A percentile compares a stretch with the other conserved stretches of the same genome.
These are phyloP conservation scores for Hibiscus trionum DNA, from an alignment of 345 rosid genomes.

Conservation along the genomic window DNA sequence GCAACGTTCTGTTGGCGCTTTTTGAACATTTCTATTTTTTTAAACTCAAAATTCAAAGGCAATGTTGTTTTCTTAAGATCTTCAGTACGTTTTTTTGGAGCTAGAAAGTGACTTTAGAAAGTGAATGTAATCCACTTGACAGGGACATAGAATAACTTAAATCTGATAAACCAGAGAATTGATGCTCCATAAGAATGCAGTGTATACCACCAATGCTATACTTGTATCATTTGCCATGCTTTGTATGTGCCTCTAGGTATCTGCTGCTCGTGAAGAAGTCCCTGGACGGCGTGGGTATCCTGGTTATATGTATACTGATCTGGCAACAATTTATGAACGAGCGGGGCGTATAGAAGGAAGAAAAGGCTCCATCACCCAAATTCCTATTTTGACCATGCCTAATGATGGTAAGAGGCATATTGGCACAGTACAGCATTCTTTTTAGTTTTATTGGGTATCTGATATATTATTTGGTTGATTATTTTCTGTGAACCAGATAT, in stretches of 20 bases:
- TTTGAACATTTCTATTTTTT: background rate
- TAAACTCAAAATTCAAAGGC: background rate
- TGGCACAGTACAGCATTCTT: background rate
- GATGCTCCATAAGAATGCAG: background rate
- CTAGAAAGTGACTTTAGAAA: background rate
- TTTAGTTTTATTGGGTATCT: background rate
- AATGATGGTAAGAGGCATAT: conserved; percentile 60
- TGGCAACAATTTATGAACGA: conserved; percentile 95
- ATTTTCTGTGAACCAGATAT: conserved; percentile 48
- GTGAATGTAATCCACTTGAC: background rate
- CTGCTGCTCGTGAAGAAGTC: conserved; percentile 99
- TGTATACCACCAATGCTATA: background rate
- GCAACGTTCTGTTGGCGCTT: background rate
- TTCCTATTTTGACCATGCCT: conserved; percentile 98
- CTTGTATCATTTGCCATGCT: background rate
- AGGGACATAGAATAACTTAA: background rate
- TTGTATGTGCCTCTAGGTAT: conserved; percentile 50
- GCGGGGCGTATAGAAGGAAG: conserved; percentile 98
- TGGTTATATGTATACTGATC: conserved; percentile 98
- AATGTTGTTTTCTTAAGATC: background rate
- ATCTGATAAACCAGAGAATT: background rate
- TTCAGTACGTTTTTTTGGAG: background rate
- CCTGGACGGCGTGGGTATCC: conserved; percentile 99
- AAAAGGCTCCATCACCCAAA: conserved; percentile 94
- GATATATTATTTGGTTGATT: background rate